Base-by-base conservation (phyloP, 2,329 filamentous ascomycete genomes). In the Tolypocladium inflatum region DNA sequence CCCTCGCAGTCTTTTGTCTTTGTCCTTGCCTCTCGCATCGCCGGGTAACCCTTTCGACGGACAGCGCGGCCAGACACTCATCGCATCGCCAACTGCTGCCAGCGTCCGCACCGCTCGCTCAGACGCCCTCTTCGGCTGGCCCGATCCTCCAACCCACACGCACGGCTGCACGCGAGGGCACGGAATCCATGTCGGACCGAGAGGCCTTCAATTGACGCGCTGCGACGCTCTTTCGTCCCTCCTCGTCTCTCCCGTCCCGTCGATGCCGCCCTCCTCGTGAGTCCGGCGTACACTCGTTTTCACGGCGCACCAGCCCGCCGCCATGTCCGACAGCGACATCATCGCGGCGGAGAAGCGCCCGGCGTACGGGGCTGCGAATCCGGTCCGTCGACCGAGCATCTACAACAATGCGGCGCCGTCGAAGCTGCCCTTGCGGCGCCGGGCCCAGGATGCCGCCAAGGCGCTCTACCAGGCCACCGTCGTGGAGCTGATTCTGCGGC, bases 401-500 rank as follows among this genome's bases (percentile, higher is more conserved):
- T 62, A 9, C 57, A 53, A 38, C 45, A 55, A 56, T 13, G 41
- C 59, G 15, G 43, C 51, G 0, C 21, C 39, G 13, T 35, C 61
- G 30, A 58, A 26, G 43, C 48, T 55, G 41, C 37, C 59, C 21
- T 15, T 41, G 52, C 56, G 51, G 53, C 57, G 11, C 55, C 67
- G 64, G 21, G 42, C 70, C 30, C 63, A 62, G 45, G 53, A 63
- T 57, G 63, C 56, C 19, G 61, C 63, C 21, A 57, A 56, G 35
- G 54, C 59, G 6, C 38, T 70, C 26, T 78, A 78, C 59, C 71
- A 72, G 55, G 72, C 66, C 59, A 68, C 73, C 55, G 63, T 81
- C 37, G 67, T 77, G 60, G 73, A 80, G 61, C 69, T 79, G 35
- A 71, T 89, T 38, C 70, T 88, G n/a, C 78, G 83, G 54, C 85